These are phyloP conservation scores for Thyridium curvatum DNA, from an alignment of 2,329 filamentous ascomycete species.

Conservation along the genomic window DNA sequence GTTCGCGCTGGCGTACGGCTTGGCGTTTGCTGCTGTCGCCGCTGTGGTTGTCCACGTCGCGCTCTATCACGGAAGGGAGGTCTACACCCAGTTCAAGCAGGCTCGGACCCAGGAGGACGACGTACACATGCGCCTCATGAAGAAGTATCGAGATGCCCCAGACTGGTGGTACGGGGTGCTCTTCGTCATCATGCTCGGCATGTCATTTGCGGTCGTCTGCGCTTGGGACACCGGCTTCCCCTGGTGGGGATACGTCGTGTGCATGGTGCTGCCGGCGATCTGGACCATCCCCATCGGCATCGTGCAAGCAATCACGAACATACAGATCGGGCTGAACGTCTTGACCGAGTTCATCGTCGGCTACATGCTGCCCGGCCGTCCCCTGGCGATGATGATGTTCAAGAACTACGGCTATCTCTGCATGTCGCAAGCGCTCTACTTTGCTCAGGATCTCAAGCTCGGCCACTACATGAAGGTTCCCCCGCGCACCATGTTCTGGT, in stretches of 20 bases:
- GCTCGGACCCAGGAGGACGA: constrained; percentile 52
- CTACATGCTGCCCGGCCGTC: constrained; percentile 65
- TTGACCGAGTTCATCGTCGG: constrained; percentile 68
- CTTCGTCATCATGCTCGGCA: constrained; percentile 45
- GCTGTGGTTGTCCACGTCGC: constrained; percentile 51
- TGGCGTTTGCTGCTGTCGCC: constrained; percentile 62
- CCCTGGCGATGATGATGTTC: constrained; percentile 72
- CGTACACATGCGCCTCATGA: constrained; percentile 55
- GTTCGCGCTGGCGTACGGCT: constrained; percentile 53
- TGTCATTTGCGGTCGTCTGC: constrained; percentile 46
- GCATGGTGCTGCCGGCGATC: constrained; percentile 48
- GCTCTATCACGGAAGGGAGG: constrained; percentile 49
- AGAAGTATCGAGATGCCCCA: constrained; percentile 52
- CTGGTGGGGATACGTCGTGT: constrained; percentile 52
- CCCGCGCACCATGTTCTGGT: constrained; percentile 55
- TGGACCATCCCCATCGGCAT: constrained; percentile 58
- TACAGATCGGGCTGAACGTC: constrained; percentile 62
- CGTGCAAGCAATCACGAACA: constrained; percentile 55
- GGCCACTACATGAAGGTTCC: constrained; percentile 65
- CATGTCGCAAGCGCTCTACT: constrained; percentile 60
- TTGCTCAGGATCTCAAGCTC: constrained; percentile 59
- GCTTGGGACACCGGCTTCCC: constrained; percentile 52
- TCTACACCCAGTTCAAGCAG: constrained; percentile 47
- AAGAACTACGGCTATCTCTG: constrained; percentile 67
- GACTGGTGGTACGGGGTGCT: constrained; percentile 53